These are phyloP conservation scores for Pythium aristosporum DNA, from an alignment of 352 stramenopile genomes.

Conservation along the genomic window DNA sequence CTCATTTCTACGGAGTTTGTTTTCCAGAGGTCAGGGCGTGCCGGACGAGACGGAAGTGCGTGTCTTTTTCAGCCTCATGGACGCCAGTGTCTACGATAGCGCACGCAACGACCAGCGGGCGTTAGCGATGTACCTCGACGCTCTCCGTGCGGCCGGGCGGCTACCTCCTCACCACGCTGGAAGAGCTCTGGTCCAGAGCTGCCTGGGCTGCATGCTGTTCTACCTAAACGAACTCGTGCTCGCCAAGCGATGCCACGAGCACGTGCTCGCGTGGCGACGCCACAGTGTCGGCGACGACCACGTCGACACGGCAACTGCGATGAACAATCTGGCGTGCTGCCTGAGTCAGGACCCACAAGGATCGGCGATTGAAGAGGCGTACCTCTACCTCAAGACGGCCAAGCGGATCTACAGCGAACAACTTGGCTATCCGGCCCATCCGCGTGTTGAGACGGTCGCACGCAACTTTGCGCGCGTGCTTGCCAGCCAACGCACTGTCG, in stretches of 20 bases:
- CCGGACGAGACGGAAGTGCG: slow-evolving; percentile 35
- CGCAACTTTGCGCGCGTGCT: slow-evolving; percentile 52
- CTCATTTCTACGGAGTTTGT: too few relatives aligned
- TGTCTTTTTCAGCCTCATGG: slow-evolving; percentile 53
- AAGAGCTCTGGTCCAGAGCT: slow-evolving; percentile 45
- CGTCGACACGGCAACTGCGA: slow-evolving; percentile 61
- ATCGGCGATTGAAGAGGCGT: slow-evolving; percentile 47
- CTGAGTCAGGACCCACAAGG: slow-evolving; percentile 39
- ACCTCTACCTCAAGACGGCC: slow-evolving; percentile 53
- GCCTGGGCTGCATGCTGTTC: slow-evolving; percentile 54
- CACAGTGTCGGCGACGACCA: slow-evolving; percentile 36
- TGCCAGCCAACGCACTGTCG: slow-evolving; percentile 38
- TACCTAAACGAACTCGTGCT: slow-evolving; percentile 51
- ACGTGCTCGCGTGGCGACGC: slow-evolving; percentile 40
- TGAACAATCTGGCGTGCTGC: slow-evolving; percentile 79
- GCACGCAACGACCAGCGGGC: slow-evolving; percentile 47
- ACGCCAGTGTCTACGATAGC: slow-evolving; percentile 59
- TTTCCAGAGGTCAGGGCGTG: neutral
- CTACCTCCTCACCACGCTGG: slow-evolving; percentile 39
- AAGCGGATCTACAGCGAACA: slow-evolving; percentile 45
- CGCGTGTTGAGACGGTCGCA: slow-evolving; percentile 41
- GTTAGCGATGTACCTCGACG: slow-evolving; percentile 49
- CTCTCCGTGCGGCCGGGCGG: slow-evolving; percentile 37
- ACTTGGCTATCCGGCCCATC: slow-evolving; percentile 44
- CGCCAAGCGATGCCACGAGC: slow-evolving; percentile 53